Conservation (phyloP, 805 yeast species). For the Myxozyma monticola region DNA sequence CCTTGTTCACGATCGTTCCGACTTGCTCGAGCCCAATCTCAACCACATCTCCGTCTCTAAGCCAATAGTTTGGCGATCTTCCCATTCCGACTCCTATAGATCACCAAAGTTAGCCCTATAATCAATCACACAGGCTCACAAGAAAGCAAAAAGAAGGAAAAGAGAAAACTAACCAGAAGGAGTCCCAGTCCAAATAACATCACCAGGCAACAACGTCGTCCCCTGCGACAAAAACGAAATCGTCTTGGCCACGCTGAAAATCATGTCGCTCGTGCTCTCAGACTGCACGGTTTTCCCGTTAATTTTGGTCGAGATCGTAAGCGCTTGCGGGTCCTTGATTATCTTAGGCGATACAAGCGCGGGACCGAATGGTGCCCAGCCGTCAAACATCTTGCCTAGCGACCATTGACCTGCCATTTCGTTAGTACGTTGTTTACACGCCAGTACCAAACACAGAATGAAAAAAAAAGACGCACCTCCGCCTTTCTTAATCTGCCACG, state of each 20-base stretch:
- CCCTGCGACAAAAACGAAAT: slow-evolving; percentile 53
- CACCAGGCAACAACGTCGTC: slow-evolving; percentile 55
- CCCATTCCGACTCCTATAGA: slow-evolving; percentile 54
- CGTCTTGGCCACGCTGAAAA: slow-evolving; percentile 47
- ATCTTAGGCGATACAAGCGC: slow-evolving; percentile 46
- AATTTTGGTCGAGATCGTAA: slow-evolving; percentile 45
- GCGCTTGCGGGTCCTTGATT: slow-evolving; percentile 41
- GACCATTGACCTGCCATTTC: slow-evolving; percentile 46
- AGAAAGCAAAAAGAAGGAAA: neutral
- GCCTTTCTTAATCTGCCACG: slow-evolving; percentile 56
- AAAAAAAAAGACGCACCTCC: slow-evolving; percentile 38
- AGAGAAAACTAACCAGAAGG: slow-evolving; percentile 40
- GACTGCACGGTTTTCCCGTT: slow-evolving; percentile 53
- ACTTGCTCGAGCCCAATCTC: slow-evolving; percentile 46
- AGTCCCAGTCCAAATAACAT: slow-evolving; percentile 57
- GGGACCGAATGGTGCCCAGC: slow-evolving; percentile 61
- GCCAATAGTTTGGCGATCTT: slow-evolving; percentile 45
- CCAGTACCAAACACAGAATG: neutral
- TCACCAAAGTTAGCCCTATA: neutral
- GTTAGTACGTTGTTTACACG: neutral
- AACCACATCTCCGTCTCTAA: slow-evolving; percentile 48
- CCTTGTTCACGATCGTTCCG: slow-evolving; percentile 46
- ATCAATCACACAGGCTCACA: no score
- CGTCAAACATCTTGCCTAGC: slow-evolving; percentile 55
- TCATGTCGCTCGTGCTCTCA: slow-evolving; percentile 50